phyloP scores from a whole-genome alignment of 2,329 filamentous ascomycete species.

The Xylariaceae sp. region DNA sequence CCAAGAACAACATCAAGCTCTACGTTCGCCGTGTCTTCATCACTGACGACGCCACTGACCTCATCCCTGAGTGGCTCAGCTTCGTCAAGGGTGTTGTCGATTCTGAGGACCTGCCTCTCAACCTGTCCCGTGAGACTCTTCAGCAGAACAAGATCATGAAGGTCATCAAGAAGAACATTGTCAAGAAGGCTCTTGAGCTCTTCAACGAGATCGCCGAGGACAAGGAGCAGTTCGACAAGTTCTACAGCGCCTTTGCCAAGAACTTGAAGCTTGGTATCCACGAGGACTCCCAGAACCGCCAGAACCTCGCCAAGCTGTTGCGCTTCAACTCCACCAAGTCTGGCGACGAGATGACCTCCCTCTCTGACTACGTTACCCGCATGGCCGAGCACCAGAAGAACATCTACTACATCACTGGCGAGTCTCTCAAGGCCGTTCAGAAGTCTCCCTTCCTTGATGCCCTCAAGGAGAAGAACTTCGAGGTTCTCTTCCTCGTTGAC shows the following conservation, averaged over 20 bases:
- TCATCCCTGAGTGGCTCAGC: conserved; percentile 98
- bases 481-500: conserved; percentile 98
- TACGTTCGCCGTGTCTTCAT: conserved; percentile 99
- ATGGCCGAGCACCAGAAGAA: conserved; percentile 99
- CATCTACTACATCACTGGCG: conserved; percentile 99
- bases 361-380: conserved; percentile 95
- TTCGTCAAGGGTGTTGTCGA: conserved; percentile 99
- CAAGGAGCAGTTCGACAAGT: conserved; percentile 99
- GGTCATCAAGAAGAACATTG: conserved; percentile 99
- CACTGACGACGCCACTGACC: conserved; percentile 97
- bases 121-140: conserved; percentile 98
- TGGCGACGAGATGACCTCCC: conserved; percentile 89
- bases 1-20: conserved; percentile 99
- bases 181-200: conserved; percentile 99
- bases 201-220: conserved; percentile 99
- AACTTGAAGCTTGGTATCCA: conserved; percentile 99
- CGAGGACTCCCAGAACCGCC: conserved; percentile 98
- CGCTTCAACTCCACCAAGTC: conserved; percentile 99
- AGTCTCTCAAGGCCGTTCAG: conserved; percentile 95
- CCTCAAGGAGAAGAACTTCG: conserved; percentile 98
- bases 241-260: conserved; percentile 99
- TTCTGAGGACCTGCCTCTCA: conserved; percentile 98
- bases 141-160: conserved; percentile 99
- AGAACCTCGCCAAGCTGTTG: conserved; percentile 89
- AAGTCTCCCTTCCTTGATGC: conserved; percentile 99